phyloP scores from a whole-genome alignment of 1,284 basidiomycete species.

The Cryptococcus sp. region DNA sequence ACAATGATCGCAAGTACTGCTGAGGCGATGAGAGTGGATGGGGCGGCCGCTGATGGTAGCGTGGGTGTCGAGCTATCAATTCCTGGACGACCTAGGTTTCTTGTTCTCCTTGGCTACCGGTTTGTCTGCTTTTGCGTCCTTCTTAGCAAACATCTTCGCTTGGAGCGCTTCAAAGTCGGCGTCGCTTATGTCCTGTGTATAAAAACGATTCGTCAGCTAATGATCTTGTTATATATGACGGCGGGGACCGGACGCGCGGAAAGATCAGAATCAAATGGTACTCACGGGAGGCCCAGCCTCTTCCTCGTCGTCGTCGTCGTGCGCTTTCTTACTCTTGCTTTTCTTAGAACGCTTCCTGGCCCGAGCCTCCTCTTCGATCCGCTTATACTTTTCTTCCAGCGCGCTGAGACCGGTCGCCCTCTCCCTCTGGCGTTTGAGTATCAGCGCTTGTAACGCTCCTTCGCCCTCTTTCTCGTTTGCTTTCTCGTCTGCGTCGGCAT shows the following conservation, averaged over 20 bases:
- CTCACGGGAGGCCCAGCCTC: conserved; percentile 30
- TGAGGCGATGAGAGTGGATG: no score
- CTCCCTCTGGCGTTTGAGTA: conserved; percentile 70
- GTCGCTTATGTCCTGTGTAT: conserved; percentile 40
- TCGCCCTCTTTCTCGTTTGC: conserved; percentile 58
- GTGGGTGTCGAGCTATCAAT: no score
- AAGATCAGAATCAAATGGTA: not conserved
- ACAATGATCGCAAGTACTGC: no score
- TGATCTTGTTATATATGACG: not conserved
- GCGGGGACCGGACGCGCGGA: not conserved
- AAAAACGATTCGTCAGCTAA: not conserved
- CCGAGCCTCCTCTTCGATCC: conserved; percentile 39
- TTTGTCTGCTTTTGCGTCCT: conserved; percentile 3
- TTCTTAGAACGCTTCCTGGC: conserved; percentile 38
- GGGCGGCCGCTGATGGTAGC: no score
- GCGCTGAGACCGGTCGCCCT: conserved; percentile 71
- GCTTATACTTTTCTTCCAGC: conserved; percentile 75
- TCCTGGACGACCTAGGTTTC: conserved; percentile 8
- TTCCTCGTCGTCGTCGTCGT: conserved; percentile 15
- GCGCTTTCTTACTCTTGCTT: conserved; percentile 20
- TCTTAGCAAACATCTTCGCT: conserved; percentile 44
- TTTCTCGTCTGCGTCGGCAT: conserved; percentile 54
- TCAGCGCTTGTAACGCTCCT: conserved; percentile 76
- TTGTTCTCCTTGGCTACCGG: not conserved
- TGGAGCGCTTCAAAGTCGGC: conserved; percentile 49